Percentiles rank a stretch among this genome's conserved stretches.
Evolutionary conservation across 2,329 filamentous ascomycete species (phyloP).

Genomic region (Fusarium pseudocircinatum): DNA sequence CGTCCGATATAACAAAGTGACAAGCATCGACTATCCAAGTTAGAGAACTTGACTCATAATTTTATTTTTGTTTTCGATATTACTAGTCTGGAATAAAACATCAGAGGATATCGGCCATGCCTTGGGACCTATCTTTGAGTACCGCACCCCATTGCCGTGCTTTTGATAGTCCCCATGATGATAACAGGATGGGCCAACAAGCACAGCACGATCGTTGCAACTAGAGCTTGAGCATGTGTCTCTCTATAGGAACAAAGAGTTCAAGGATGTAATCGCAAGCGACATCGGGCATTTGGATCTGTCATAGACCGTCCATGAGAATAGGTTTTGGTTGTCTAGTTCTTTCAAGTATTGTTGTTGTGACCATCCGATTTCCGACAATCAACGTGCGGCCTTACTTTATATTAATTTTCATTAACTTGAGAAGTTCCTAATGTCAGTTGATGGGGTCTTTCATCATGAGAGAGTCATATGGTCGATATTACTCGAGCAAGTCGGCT

Average conservation of each 20-base stretch:
- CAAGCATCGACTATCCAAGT: not conserved
- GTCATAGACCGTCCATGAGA: too few species aligned
- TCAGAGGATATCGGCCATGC: not conserved
- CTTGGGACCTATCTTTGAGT: not conserved
- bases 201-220: not conserved
- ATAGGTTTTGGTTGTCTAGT: not conserved
- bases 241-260: not conserved
- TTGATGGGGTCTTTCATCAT: not conserved
- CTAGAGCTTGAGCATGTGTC: not conserved
- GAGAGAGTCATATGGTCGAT: not conserved
- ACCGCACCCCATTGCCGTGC: not conserved
- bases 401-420: fast-evolving
- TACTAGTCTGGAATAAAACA: not conserved
- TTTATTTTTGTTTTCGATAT: not conserved
- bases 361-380: fast-evolving
- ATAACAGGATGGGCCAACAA: not conserved
- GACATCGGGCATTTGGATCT: not conserved
- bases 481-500: not conserved
- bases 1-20: not conserved
- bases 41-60: not conserved
- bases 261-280: not conserved
- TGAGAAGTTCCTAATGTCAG: not conserved
- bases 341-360: not conserved
- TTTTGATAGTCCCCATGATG: too few species aligned
- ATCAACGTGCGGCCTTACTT: not conserved